These are phyloP conservation scores for Fusarium albidum DNA, from an alignment of 2,329 filamentous ascomycete genomes.

Conservation along the genomic window DNA sequence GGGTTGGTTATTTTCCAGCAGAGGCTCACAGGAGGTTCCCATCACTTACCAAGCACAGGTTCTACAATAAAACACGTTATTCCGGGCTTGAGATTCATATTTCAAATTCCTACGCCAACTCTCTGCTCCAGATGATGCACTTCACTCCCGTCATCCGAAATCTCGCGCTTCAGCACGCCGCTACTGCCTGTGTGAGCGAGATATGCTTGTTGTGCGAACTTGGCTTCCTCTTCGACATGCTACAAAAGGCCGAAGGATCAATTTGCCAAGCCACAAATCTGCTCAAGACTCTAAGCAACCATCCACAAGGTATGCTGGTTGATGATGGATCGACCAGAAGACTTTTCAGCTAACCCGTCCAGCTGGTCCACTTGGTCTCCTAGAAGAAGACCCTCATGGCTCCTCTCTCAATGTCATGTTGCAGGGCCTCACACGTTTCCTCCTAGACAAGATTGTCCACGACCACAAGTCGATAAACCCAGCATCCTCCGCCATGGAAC, in stretches of 20 bases:
- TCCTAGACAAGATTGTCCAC: constrained; percentile 80
- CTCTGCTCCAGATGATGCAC: constrained; percentile 87
- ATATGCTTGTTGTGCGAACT: constrained; percentile 91
- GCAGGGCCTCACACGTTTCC: constrained; percentile 84
- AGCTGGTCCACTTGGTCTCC: constrained; percentile 78
- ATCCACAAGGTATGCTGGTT: constrained; percentile 70
- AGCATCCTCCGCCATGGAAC: constrained; percentile 72
- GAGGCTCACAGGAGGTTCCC: not conserved
- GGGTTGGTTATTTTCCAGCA: constrained; percentile 62
- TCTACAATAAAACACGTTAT: constrained; percentile 92
- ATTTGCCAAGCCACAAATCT: constrained; percentile 98
- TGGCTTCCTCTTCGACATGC: constrained; percentile 96
- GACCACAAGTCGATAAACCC: constrained; percentile 77
- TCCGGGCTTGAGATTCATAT: constrained; percentile 97
- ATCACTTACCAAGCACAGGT: constrained; percentile 59
- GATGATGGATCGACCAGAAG: not conserved
- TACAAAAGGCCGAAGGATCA: constrained; percentile 91
- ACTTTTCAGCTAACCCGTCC: constrained; percentile 32
- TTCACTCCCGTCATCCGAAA: constrained; percentile 92
- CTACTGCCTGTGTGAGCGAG: constrained; percentile 82
- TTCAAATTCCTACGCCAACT: constrained; percentile 94
- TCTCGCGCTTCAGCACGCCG: constrained; percentile 85
- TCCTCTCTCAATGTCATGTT: constrained; percentile 82
- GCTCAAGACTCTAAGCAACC: constrained; percentile 85
- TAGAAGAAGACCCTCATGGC: constrained; percentile 83